These are phyloP conservation scores for Fragosphaeria purpurea DNA, from an alignment of 2,329 filamentous ascomycete species.

Conservation along the genomic window DNA sequence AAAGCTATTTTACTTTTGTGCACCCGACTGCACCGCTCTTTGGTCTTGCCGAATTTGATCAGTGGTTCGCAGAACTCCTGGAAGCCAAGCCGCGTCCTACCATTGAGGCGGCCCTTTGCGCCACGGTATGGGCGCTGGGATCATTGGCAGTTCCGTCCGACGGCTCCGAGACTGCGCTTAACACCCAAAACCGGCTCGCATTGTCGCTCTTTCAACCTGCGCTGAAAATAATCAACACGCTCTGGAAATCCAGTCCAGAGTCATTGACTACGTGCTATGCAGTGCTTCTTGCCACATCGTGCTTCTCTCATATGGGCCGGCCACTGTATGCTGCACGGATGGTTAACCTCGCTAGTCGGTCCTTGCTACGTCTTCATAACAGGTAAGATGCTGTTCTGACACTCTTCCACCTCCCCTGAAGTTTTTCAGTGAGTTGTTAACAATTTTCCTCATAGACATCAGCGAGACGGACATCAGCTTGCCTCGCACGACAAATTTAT, in stretches of 20 bases:
- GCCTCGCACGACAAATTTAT: slow-evolving; percentile 34
- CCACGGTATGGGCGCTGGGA: slow-evolving; percentile 27
- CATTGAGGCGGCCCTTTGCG: slow-evolving; percentile 24
- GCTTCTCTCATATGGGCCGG: slow-evolving; percentile 25
- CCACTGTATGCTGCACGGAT: slow-evolving; percentile 27
- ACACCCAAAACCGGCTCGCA: slow-evolving; percentile 17
- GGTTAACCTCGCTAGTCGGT: slow-evolving; percentile 22
- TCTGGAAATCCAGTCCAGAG: slow-evolving; percentile 20
- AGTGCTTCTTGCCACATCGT: slow-evolving; percentile 26
- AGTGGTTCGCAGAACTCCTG: slow-evolving; percentile 19
- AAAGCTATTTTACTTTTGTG: slow-evolving; percentile 24
- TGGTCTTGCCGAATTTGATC: slow-evolving; percentile 18
- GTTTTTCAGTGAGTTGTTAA: too few species aligned
- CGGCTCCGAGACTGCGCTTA: too few species aligned
- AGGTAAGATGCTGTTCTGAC: slow-evolving; percentile 15
- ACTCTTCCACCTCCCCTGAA: too few species aligned
- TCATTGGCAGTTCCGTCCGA: not conserved
- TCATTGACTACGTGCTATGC: slow-evolving; percentile 23
- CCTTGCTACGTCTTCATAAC: slow-evolving; percentile 22
- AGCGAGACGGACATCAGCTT: not conserved
- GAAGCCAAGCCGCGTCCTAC: slow-evolving; percentile 15
- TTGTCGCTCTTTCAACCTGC: slow-evolving; percentile 25
- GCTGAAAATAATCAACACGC: slow-evolving; percentile 24
- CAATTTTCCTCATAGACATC: not conserved
- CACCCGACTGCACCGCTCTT: slow-evolving; percentile 28